Evolutionary conservation across 78 protist species (phyloP), one percentile per base, ranked within the genome.

Genomic region (Ministeria vibrans): DNA sequence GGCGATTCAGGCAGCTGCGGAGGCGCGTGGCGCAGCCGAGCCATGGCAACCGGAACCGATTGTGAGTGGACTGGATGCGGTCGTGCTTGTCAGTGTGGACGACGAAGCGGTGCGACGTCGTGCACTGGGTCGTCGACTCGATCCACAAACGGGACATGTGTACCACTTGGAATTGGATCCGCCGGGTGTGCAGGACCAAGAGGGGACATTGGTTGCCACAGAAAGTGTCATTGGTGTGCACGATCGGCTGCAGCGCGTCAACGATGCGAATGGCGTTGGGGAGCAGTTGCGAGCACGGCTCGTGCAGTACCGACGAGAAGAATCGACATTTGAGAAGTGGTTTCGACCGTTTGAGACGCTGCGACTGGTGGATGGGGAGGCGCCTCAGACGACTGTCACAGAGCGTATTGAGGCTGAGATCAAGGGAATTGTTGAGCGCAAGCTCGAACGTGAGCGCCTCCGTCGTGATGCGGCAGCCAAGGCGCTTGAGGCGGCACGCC

Each of bases 141-240:
- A 76, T 41, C 80, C 80, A 2, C 42, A 20, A 23, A 59, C 61
- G 7, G 80, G 80, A 13, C 22, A 36, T 0, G 46, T 36, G 28
- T 76, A 41, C 72, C 80, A 76, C 80, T 59, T 76, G 61, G 80
- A 76, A 53, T 34, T 49, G 62, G 72, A 55, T 4, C 80, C 80
- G 36, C 80, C 80, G 28, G 32, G 72, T 3, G 51, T 36, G 51
- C 49, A 55, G 22, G 78, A 39, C 32, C 32, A 13, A 5, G 66
- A 23, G n/a, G n/a, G n/a, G n/a, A n/a, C n/a, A n/a, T n/a, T n/a
- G n/a, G n/a, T n/a, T n/a, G n/a, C n/a, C n/a, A n/a, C n/a, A n/a
- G 36, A 30, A 11, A 30, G 66, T 11, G 66, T 28, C 66, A 59
- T 30, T 0, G 78, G 66, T 13, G n/a, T 76, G 42, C 15, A 61